A percentile compares a stretch with the other conserved stretches of the same genome.
These are phyloP conservation scores for Penstemon barbatus DNA, from an alignment of 257 asterid genomes.

Conservation along the genomic window DNA sequence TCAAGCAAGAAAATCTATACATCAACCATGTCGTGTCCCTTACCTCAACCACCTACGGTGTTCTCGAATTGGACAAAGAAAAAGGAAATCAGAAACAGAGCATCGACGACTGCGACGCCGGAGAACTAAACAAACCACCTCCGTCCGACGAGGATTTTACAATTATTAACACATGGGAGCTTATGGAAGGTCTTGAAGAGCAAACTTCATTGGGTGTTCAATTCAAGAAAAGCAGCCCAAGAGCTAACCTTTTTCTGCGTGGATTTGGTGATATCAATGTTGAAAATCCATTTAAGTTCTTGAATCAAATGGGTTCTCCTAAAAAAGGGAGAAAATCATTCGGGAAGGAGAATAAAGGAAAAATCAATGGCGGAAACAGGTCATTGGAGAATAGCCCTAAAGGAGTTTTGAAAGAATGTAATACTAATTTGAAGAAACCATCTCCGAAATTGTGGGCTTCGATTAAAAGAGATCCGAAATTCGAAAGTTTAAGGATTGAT, in stretches of 20 bases:
- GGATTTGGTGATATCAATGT: slow-evolving; percentile 39
- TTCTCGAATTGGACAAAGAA: slow-evolving; percentile 59
- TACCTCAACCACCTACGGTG: slow-evolving; percentile 82
- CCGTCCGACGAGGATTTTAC: slow-evolving; percentile 52
- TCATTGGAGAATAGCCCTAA: slow-evolving; percentile 59
- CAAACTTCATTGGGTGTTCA: slow-evolving; percentile 34
- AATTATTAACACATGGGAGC: slow-evolving; percentile 84
- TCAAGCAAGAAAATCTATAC: slow-evolving; percentile 37
- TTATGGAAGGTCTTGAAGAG: slow-evolving; percentile 87
- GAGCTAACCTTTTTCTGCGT: slow-evolving; percentile 44
- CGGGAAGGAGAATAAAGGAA: slow-evolving; percentile 71
- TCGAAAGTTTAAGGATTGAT: slow-evolving; percentile 47
- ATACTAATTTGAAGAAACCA: slow-evolving; percentile 36
- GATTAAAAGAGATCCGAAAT: slow-evolving; percentile 53
- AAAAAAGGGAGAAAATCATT: slow-evolving; percentile 50
- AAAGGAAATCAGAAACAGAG: slow-evolving; percentile 19
- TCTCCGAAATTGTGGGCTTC: slow-evolving; percentile 63
- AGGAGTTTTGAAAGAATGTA: slow-evolving; percentile 35
- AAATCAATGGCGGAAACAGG: slow-evolving; percentile 19
- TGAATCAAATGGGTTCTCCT: slow-evolving; percentile 74
- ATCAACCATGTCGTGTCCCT: slow-evolving; percentile 70
- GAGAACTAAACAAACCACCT: slow-evolving; percentile 35
- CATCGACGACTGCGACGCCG: slow-evolving; percentile 31
- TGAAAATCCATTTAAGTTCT: slow-evolving; percentile 64
- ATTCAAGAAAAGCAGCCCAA: slow-evolving; percentile 50